These are phyloP conservation scores for Gossypium thurberi DNA, from an alignment of 345 rosid genomes.

Conservation along the genomic window DNA sequence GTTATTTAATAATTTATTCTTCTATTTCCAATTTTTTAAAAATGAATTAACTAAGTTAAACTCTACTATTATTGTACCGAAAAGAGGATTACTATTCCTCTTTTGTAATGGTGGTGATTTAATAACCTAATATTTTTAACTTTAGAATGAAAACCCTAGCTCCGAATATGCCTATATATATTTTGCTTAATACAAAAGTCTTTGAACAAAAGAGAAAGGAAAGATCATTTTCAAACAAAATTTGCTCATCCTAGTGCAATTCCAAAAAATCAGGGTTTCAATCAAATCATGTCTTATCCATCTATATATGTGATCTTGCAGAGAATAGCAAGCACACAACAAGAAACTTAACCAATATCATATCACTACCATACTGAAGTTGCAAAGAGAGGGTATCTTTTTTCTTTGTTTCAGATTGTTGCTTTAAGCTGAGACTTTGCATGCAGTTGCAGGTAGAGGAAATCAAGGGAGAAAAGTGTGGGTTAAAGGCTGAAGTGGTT, in stretches of 20 bases:
- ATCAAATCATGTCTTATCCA: not conserved
- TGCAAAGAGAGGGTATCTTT: not conserved
- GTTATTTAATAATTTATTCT: too few relatives aligned
- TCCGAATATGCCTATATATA: not conserved
- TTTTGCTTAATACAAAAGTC: not conserved
- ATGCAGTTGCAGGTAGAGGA: not conserved
- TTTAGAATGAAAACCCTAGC: slow-evolving; percentile 6
- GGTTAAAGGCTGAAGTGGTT: not conserved
- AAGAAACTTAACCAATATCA: not conserved
- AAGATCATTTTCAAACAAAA: not conserved
- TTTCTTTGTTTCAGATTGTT: slow-evolving; percentile 9
- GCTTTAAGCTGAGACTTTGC: slow-evolving; percentile 5
- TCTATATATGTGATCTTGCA: not conserved
- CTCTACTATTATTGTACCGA: too few relatives aligned
- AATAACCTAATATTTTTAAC: not conserved
- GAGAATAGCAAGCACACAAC: not conserved
- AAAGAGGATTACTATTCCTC: too few relatives aligned
- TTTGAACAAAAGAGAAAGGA: not conserved
- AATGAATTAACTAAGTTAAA: too few relatives aligned
- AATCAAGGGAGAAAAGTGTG: not conserved
- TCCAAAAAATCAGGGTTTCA: not conserved
- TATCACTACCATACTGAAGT: not conserved
- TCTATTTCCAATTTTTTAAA: too few relatives aligned
- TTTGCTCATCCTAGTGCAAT: not conserved
- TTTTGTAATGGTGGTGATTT: too few relatives aligned